Evolutionary conservation across 306 rosid species (phyloP).

Genomic region (Vigna reflexopilosa): DNA sequence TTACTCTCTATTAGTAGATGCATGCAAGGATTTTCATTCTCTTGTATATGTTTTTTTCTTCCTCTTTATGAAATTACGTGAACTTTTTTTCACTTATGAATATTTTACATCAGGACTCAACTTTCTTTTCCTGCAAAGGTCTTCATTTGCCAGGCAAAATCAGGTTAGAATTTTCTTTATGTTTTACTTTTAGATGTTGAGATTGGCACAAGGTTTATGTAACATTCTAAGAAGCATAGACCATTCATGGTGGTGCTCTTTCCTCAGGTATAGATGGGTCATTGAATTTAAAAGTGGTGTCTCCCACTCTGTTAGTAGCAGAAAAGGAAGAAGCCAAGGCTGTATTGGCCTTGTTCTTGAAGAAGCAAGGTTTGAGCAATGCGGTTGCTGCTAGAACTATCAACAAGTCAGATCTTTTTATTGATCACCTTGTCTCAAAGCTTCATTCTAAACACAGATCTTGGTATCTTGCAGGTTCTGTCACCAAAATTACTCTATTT

Average conservation of each 20-base stretch:
- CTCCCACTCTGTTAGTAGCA: constrained; percentile 76
- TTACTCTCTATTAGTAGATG: constrained; percentile 1
- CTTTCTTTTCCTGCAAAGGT: constrained; percentile 55
- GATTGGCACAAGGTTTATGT: constrained; percentile 32
- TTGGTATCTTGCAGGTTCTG: constrained; percentile 95
- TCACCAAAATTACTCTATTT: constrained; percentile 43
- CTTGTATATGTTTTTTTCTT: neutral
- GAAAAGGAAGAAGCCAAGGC: constrained; percentile 98
- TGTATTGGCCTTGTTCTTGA: constrained; percentile 78
- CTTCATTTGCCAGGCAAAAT: constrained; percentile 66
- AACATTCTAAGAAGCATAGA: constrained; percentile 17
- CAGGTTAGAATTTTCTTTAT: constrained; percentile 54
- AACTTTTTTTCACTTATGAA: constrained; percentile 1
- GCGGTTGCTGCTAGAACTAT: constrained; percentile 78
- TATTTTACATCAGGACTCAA: constrained; percentile 58
- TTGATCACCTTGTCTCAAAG: constrained; percentile 79
- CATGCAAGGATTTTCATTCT: neutral
- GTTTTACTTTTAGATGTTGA: constrained; percentile 13
- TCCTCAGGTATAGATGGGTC: constrained; percentile 64
- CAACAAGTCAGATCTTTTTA: constrained; percentile 76
- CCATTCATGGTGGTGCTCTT: constrained; percentile 11
- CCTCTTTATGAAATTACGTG: neutral
- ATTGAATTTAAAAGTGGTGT: constrained; percentile 55
- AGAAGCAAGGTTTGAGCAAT: constrained; percentile 81
- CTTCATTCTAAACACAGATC: constrained; percentile 86